Evolutionary conservation across 352 stramenopile genomes (phyloP), one percentile per base, ranked within the genome.

Genomic region (Globisporangium spiculum): DNA sequence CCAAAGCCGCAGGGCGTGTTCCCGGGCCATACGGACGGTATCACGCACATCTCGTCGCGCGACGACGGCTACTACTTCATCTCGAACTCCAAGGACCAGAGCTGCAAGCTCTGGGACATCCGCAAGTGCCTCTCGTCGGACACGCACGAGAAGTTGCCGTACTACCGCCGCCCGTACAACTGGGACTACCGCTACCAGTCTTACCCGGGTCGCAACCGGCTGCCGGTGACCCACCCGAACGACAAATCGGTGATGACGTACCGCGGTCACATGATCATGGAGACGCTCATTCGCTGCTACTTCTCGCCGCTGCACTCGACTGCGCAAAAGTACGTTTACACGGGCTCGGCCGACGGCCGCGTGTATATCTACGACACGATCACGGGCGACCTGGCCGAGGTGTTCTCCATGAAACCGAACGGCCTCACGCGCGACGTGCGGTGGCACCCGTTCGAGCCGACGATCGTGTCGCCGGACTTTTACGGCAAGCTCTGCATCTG

Each of bases 21-120:
- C 32, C 81, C 84, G 0, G 88, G 88, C 14, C 88, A 96, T 59
- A 90, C 84, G n/a, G 88, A 96, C 60, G 88, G 88, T 3, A 66
- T 96, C 54, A 94, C 86, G 30, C 78, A 94, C 70, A 85, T 96
- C 66, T 89, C 84, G 12, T 92, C 88, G 27, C 81, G 86, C 18
- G 86, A 94, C 68, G 88, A 96, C 70, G 88, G 86, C 4, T 92
- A 92, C 73, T 96, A 96, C 63, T 96, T 96, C 60, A 75, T 96
- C 27, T 96, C 88, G n/a, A 96, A 96, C 72, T 75, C 84, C 0
- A 96, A 96, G 60, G 88, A 96, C 61, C 88, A 94, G 68, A 92
- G 77, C 14, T 86, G 75, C 58, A 94, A 93, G 73, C 86, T 96
- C 12, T 96, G 86, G 86, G 88, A 96, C 66, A 76, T 94, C 27